Evolutionary conservation across 805 yeast genomes (phyloP), one percentile per base, ranked within the genome.

Genomic region (Cyberlindnera bimundalis): DNA sequence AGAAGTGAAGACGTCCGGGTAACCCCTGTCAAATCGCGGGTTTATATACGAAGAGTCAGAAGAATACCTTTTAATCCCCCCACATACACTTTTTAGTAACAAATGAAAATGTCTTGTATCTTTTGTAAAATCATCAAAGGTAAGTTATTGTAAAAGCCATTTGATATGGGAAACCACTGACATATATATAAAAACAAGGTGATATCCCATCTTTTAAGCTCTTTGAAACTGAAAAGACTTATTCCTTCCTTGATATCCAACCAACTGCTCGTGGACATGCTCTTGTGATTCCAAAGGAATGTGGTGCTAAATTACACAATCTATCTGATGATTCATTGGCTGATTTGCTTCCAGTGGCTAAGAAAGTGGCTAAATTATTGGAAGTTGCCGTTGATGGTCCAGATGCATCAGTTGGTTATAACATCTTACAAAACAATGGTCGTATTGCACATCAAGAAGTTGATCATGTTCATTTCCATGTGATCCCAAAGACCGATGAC

Each of bases 391-490:
- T 68, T 33, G 83, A 81, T 45, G 77, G 84, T 28, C 73, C 77
- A 13, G 74, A 73, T 10, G 87, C 88, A 15, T 32, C 38, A 18
- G 71, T 66, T 36, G 95, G 96, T 33, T 91, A 91, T 73, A 91
- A 91, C 60, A 61, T 91, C 16, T 69, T 91, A 51, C 98, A 90
- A 65, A 93, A 91, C 72, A 93, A 91, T 54, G 98, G 98, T 36
- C 68, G 86, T 60, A 81, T 90, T 58, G 99, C 98, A 11, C 98
- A 93, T 60, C 99, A 91, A 68, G 83, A 75, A 41, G 98, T 93
- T 42, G 93, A 85, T 52, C 99, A 91, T 61, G 97, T 93, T 43
- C 99, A 91, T 63, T 85, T 93, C 76, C 99, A 91, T 63, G 78
- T 91, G 62, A 91, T 91, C 60, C 99, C 99, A 37, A 91, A 91